A percentile compares a stretch with the other conserved stretches of the same genome.
phyloP scores from a whole-genome alignment of 2,329 filamentous ascomycete genomes.

The Sclerotinia minor region DNA sequence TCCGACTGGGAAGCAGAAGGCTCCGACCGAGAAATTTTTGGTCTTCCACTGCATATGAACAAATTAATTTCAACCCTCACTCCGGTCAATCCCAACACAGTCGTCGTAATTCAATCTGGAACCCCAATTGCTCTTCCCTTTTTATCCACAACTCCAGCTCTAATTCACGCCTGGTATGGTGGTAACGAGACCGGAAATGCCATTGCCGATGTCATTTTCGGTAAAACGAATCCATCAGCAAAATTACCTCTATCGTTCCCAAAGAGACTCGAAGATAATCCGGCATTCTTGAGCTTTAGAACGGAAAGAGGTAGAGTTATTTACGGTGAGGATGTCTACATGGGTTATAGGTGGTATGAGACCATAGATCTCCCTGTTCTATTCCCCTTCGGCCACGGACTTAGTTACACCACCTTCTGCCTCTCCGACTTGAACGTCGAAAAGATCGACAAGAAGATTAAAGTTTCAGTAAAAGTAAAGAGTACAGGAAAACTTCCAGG shows the following conservation, averaged over 20 bases:
- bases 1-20: slow-evolving; percentile 45
- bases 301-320: slow-evolving; percentile 69
- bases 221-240: slow-evolving; percentile 63
- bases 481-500: slow-evolving; percentile 61
- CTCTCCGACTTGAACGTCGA: neutral
- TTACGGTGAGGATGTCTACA: slow-evolving; percentile 78
- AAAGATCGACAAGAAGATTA: neutral
- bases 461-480: slow-evolving; percentile 2
- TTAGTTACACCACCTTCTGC: slow-evolving; percentile 73
- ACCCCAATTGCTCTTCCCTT: slow-evolving; percentile 74
- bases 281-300: slow-evolving; percentile 72
- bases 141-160: slow-evolving; percentile 53
- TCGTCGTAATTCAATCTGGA: slow-evolving; percentile 75
- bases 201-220: slow-evolving; percentile 71
- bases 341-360: slow-evolving; percentile 82
- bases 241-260: slow-evolving; percentile 77
- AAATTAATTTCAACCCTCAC: slow-evolving; percentile 52
- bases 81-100: slow-evolving; percentile 60
- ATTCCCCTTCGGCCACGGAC: slow-evolving; percentile 77
- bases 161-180: slow-evolving; percentile 80
- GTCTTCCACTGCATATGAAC: slow-evolving; percentile 37
- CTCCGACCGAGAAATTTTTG: slow-evolving; percentile 35
- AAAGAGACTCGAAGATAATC: slow-evolving; percentile 65
- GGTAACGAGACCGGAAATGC: slow-evolving; percentile 85
- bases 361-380: slow-evolving; percentile 62